Evolutionary conservation across 2,329 filamentous ascomycete species (phyloP).

Genomic region (Diaporthe citriasiana): DNA sequence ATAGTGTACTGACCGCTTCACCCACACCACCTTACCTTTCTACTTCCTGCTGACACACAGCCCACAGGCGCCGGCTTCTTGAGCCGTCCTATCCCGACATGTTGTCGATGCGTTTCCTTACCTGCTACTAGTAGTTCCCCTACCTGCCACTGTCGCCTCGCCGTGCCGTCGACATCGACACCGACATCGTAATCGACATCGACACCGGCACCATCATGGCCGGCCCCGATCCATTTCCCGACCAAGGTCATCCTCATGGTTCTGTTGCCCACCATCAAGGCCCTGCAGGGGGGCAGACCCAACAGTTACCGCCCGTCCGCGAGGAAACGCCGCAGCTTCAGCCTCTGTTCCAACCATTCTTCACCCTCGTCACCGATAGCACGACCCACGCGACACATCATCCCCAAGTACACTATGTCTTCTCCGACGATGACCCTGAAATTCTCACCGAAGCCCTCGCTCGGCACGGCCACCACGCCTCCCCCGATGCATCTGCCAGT

Average conservation of each 20-base stretch:
- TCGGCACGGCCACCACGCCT: slow-evolving; percentile 52
- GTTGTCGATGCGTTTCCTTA: neutral
- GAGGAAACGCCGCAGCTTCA: slow-evolving; percentile 41
- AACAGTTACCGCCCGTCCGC: slow-evolving; percentile 15
- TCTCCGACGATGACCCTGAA: slow-evolving; percentile 90
- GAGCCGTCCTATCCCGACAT: neutral
- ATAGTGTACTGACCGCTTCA: neutral
- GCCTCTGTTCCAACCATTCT: slow-evolving; percentile 82
- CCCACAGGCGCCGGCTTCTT: neutral
- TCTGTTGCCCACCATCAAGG: neutral
- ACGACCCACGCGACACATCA: slow-evolving; percentile 83
- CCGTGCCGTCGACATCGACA: neutral
- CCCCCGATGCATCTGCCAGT: slow-evolving; percentile 10
- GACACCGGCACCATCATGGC: slow-evolving; percentile 32
- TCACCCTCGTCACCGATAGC: slow-evolving; percentile 84
- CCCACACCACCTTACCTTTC: neutral
- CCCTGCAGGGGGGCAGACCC: neutral
- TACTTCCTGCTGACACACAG: neutral
- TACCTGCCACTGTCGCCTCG: neutral
- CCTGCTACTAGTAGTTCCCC: neutral
- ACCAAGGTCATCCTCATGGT: slow-evolving; percentile 21
- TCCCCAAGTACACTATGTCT: slow-evolving; percentile 91
- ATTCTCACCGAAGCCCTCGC: slow-evolving; percentile 77
- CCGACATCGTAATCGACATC: neutral
- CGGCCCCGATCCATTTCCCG: slow-evolving; percentile 21